Evolutionary conservation across 768 basidiomycete genomes (phyloP), one percentile per base, ranked within the genome.

Genomic region (Kwoniella heveanensis): DNA sequence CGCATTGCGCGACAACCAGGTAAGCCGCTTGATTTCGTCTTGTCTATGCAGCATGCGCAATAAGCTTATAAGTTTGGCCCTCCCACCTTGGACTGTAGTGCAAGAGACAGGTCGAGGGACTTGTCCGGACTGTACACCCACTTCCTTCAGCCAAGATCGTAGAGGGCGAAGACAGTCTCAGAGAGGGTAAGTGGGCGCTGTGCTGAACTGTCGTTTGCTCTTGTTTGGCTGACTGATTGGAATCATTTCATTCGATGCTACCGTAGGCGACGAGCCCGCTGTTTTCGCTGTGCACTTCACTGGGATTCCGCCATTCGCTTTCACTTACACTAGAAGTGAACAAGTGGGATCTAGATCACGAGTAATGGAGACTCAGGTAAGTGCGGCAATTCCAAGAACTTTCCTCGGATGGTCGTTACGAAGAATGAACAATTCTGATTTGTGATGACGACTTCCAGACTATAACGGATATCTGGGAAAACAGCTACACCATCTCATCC

Each of bases 301-400:
- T 30, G 96, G 96, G 49, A 89, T 91, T 76, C 89, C 96, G 19
- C 96, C 96, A 0, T 99, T 97, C 82, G 89, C 93, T 0, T 97
- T 99, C 65, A 79, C 78, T 2, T 79, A 78, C 49, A 77, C 76
- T 4, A 52, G 78, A 39, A 72, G 69, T 27, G 71, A 74, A 48
- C 48, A 63, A 27, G 54, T 60, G 17, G 70, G 71, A 6, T 66
- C 65, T n/a, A 77, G 63, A 32, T 47, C 64, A 0, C 68, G 55
- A 54, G 73, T 80, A 2, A 70, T 78, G 21, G 80, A 81, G 29
- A 78, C 79, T 12, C 78, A 78, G 59, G 79, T 78, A 36, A 56
- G 74, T 17, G 9, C 4, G 39, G 10, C 8, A 3, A 17, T 67
- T 17, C 46, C 25, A 19, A 12, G 22, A 32, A 19, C 17, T 54